Base-by-base conservation (phyloP, 2,329 filamentous ascomycete species). In the Colletotrichum chrysophilum region DNA sequence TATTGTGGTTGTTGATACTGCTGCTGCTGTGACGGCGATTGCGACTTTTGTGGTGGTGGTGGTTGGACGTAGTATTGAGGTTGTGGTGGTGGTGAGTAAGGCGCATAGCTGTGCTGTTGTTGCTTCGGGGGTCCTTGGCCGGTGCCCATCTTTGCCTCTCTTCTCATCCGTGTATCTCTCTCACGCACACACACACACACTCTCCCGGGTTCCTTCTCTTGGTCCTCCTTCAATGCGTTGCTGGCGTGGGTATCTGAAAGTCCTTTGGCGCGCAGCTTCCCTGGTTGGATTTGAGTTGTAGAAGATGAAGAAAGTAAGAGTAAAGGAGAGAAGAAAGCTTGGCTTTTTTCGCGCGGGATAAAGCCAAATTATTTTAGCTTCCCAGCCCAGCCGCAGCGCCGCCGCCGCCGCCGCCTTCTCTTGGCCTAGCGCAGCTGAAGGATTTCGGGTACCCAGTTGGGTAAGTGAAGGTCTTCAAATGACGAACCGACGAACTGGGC, bases 61-160 rank as follows among this genome's bases (percentile, higher is more conserved):
- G 70, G 66, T 2, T 71, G 67, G 12, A 55, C 62, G 52, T 76
- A 68, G 26, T 71, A 70, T 48, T 70, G 76, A 13, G 70, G 76
- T 36, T 70, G 73, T 8, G 38, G 38, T n/a, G 38, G 38, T 32
- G 66, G 76, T 38, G 70, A 65, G 43, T 77, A 76, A 5, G 65
- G 62, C 14, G 71, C 56, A 21, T 75, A 36, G 7, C 48, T 8
- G 18, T 60, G 72, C 58, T 66, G 71, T 43, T 43, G 38, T 43
- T 43, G 38, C 61, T 75, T 38, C 14, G 61, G 38, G 24, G 43
- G 65, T 24, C 48, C 73, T 67, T 69, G 68, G n/a, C 68, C 64
- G 68, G 60, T 61, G 65, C 36, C 34, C 75, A 77, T 77, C 68
- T 36, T 30, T 38, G 43, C 14, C 21, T 64, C 14, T 43, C 55